Base-by-base conservation (phyloP, 345 rosid species). In the Gossypioides kirkii region DNA sequence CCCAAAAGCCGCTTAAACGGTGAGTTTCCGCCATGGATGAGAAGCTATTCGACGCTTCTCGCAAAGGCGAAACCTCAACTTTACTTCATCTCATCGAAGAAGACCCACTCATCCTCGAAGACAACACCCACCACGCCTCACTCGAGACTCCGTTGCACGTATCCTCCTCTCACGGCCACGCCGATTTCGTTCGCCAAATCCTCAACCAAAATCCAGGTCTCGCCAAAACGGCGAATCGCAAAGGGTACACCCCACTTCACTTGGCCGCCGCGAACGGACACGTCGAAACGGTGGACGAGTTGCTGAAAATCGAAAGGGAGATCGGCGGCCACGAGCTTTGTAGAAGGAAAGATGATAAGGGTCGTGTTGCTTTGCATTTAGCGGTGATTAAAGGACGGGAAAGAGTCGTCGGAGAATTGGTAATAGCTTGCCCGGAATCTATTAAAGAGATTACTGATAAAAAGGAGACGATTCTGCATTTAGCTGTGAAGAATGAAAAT, bases 71-170 rank as follows among this genome's bases (percentile, higher is more conserved):
- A 32, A 56, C 16, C 23, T 20, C 53, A 22, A 13, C 54, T 43
- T 55, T 22, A 53, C 23, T 55, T 61, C 45, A 71, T 12, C 74
- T 56, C 16, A 12, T 56, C 0, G 65, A 56, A 53, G 65, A 71
- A 41, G 74, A 71, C 14, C 74, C 74, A 41, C 22, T 71, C 14
- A 56, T 71, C 43, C 74, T 71, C 9, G 64, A 71, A 71, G 64
- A 56, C 43, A 55, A 36, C 25, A 71, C 9, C 65, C 56, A 22
- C 13, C 65, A 56, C 46, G 53, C 23, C 22, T 71, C 65, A 8
- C 10, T 22, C 8, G 65, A 56, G 52, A 56, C 74, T 22, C 65
- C 74, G 6, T 10, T 71, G 20, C 74, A 71, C 26, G 16, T 71
- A 38, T 62, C 74, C 42, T 71, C 64, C 23, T 56, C 42, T 3